These are phyloP conservation scores for Alternaria novae-zelandiae DNA, from an alignment of 2,329 filamentous ascomycete genomes.

Conservation along the genomic window DNA sequence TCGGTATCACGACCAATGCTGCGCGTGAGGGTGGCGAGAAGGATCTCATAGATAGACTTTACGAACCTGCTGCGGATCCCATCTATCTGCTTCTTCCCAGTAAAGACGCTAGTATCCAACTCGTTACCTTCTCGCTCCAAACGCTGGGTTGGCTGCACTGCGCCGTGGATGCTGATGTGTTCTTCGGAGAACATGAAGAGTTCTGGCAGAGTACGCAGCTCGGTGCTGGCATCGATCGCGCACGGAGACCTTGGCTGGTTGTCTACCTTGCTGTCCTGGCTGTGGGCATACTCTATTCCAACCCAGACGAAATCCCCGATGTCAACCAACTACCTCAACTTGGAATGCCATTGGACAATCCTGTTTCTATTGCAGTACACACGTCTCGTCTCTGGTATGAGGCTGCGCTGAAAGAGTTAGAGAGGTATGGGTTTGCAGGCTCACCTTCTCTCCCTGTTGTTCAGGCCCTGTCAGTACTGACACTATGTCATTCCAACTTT, in stretches of 20 bases:
- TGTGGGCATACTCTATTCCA: conserved; percentile 14
- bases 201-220: conserved; percentile 13
- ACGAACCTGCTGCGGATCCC: conserved; percentile 16
- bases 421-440: conserved; percentile 6
- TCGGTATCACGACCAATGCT: conserved; percentile 6
- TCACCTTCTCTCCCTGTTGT: conserved; percentile 6
- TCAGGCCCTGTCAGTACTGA: conserved; percentile 12
- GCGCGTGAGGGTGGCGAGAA: conserved; percentile 1
- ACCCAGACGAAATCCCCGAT: conserved; percentile 5
- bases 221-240: conserved; percentile 3
- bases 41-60: conserved; percentile 11
- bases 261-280: conserved; percentile 17
- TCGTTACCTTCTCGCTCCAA: conserved; percentile 13
- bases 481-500: conserved; percentile 17
- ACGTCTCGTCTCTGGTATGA: conserved; percentile 18
- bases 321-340: conserved; percentile 10
- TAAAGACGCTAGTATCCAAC: conserved; percentile 5
- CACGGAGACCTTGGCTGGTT: conserved; percentile 9
- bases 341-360: not conserved
- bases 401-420: conserved; percentile 14
- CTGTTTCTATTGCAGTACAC: conserved; percentile 8
- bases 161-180: conserved; percentile 8
- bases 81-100: conserved; percentile 16
- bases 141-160: conserved; percentile 19
- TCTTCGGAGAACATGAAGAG: conserved; percentile 11